phyloP scores from a whole-genome alignment of 2,329 filamentous ascomycete genomes.

The Dactylellina leptospora region DNA sequence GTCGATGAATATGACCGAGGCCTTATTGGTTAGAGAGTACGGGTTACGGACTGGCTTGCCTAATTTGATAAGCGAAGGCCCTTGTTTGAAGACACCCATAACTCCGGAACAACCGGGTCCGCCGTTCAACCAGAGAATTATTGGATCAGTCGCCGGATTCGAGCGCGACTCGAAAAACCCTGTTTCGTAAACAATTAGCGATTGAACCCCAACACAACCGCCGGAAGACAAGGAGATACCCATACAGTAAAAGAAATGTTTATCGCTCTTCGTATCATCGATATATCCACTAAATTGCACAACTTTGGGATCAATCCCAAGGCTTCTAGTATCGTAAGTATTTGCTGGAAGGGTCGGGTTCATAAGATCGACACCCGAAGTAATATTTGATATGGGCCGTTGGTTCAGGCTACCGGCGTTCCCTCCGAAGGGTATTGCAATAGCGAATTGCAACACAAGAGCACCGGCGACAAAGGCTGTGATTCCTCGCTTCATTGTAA shows the following conservation, averaged over 20 bases:
- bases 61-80: constrained; percentile 85
- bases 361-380: too few relatives aligned
- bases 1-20: constrained; percentile 98
- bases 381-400: too few relatives aligned
- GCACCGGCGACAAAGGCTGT: too few relatives aligned
- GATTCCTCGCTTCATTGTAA: too few relatives aligned
- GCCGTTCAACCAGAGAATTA: constrained; percentile 93
- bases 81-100: constrained; percentile 96
- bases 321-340: constrained; percentile 72
- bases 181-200: constrained; percentile 60
- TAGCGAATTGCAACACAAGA: too few relatives aligned
- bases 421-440: too few relatives aligned
- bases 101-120: constrained; percentile 96
- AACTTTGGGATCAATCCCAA: constrained; percentile 84
- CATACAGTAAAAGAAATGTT: constrained; percentile 96
- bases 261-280: constrained; percentile 88
- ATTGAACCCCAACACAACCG: not conserved
- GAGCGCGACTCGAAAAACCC: constrained; percentile 99
- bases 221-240: not conserved
- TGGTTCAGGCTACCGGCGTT: too few relatives aligned
- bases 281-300: constrained; percentile 99
- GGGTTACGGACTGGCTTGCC: constrained; percentile 84
- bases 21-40: constrained; percentile 93
- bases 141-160: constrained; percentile 93
- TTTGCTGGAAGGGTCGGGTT: constrained; percentile 89